Evolutionary conservation across 2,329 filamentous ascomycete genomes (phyloP), one percentile per base, ranked within the genome.

Genomic region (Neospermospora avenae): DNA sequence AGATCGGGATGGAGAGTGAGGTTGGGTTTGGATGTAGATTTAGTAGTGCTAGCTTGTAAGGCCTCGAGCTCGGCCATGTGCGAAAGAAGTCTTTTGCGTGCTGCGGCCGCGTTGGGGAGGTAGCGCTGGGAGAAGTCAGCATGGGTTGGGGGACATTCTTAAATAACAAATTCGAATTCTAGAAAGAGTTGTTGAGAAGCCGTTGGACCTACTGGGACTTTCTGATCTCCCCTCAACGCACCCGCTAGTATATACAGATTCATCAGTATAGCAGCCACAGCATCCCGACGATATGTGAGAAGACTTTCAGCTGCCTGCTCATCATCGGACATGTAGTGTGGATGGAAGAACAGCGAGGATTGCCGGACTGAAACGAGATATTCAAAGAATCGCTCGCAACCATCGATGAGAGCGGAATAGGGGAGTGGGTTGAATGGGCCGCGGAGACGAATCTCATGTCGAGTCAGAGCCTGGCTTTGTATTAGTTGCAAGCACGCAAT

Each of bases 241-340:
- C 81, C 81, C 0, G 82, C 81, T 0, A 86, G 74, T 45, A 84
- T 77, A 66, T 85, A 85, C 3, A 86, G 67, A 65, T 84, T 85
- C 61, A 81, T 81, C 4, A 86, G 71, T 20, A 85, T 79, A 2
- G 80, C 75, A 4, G 83, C 83, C 2, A 85, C 82, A 10, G 83
- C 80, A 67, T 85, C 83, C 45, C 83, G 76, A 11, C 83, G 76
- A 60, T 78, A 79, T 4, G 75, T 73, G 8, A 85, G 74, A 3
- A 85, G 74, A 20, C 76, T 75, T 59, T 78, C 76, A 0, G 77
- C 77, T 11, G 78, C 79, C n/a, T 77, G 73, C 10, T 79, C 75
- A 62, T 80, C 77, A 60, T 80, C 80, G 52, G 79, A 75, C 56
- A 82, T 75, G 63, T 79, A 80, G 35, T 77, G 77, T 1, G 81